Percentiles rank a stretch among this genome's conserved stretches.
Evolutionary conservation across 352 stramenopile species (phyloP).

Genomic region (Phytophthora idaei): DNA sequence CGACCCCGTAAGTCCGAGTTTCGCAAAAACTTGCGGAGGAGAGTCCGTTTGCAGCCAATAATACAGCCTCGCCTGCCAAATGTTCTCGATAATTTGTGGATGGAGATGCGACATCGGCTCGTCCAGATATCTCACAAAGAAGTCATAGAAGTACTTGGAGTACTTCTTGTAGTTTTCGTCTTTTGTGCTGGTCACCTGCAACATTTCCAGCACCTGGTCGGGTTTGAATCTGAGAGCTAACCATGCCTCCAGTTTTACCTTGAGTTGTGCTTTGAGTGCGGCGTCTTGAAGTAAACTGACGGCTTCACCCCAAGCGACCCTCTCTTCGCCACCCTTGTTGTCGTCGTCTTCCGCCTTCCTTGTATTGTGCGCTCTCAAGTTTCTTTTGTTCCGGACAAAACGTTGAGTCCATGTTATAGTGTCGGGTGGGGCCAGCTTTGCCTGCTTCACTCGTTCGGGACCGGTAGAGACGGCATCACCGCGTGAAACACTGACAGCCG

Average conservation of each 20-base stretch:
- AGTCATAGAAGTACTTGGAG: background rate
- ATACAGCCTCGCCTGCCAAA: background rate
- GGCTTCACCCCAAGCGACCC: background rate
- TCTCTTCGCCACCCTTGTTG: background rate
- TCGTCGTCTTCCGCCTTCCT: background rate
- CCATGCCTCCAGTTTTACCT: background rate
- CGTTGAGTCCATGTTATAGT: background rate
- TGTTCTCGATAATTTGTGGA: background rate
- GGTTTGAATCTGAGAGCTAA: background rate
- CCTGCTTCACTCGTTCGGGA: background rate
- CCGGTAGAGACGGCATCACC: background rate
- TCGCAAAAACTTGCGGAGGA: background rate
- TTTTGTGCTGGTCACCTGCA: background rate
- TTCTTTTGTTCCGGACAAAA: background rate
- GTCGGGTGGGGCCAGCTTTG: background rate
- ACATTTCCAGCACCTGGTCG: background rate
- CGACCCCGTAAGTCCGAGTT: background rate
- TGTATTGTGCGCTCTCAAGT: background rate
- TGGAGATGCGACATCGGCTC: background rate
- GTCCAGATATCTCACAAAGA: conserved; percentile 2
- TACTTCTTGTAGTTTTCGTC: background rate
- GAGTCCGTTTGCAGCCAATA: background rate
- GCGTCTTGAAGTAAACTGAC: background rate
- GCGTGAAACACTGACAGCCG: background rate
- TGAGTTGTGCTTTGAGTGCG: background rate